A percentile compares a stretch with the other conserved stretches of the same genome.
Conservation (phyloP, 31 red algal species). For the Endocladia muricata region DNA sequence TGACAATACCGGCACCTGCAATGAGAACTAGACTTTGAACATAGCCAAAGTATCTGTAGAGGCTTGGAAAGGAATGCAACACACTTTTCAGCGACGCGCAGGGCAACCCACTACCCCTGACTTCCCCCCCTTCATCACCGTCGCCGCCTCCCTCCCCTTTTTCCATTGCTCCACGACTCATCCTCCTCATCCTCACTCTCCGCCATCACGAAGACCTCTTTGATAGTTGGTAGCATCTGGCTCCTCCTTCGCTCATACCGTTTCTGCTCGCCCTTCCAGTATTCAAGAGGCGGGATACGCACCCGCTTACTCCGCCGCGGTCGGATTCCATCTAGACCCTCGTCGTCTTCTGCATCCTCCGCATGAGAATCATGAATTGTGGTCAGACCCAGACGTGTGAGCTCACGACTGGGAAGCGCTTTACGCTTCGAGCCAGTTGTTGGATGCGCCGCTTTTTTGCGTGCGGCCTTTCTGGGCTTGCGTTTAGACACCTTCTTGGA, state of each 20-base stretch:
- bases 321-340: not conserved
- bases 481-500: not conserved
- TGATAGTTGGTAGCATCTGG: conserved; percentile 42
- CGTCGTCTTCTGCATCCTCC: not conserved
- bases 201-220: conserved; percentile 25
- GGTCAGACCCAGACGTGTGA: not conserved
- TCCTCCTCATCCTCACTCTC: conserved; percentile 24
- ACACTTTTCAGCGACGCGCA: not conserved
- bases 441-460: not conserved
- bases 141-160: not conserved
- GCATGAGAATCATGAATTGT: not conserved
- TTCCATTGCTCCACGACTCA: conserved; percentile 8
- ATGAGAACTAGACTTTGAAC: no score
- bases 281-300: conserved; percentile 32
- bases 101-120: not conserved
- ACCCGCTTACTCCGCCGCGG: conserved; percentile 50
- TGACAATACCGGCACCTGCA: no score
- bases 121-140: no score
- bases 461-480: not conserved
- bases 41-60: no score
- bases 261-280: conserved; percentile 46
- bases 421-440: conserved; percentile 6
- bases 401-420: not conserved
- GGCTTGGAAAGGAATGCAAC: no score
- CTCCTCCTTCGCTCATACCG: conserved; percentile 34